phyloP scores from a whole-genome alignment of 352 stramenopile species.

The Phytophthora multivora region DNA sequence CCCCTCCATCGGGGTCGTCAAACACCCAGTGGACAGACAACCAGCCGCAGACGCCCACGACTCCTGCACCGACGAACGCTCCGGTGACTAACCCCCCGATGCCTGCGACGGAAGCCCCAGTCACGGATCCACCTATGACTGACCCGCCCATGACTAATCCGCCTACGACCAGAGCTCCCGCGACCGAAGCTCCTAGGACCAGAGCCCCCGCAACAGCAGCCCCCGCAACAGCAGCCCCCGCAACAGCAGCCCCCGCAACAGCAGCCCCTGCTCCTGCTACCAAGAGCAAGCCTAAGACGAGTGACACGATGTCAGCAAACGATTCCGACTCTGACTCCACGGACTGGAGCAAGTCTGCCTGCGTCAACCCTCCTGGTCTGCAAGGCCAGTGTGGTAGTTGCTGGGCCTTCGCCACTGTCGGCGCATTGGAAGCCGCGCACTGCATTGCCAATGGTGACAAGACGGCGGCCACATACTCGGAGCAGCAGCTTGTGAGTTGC shows the following conservation, averaged over 20 bases:
- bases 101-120: not conserved
- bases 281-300: conserved; percentile 15
- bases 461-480: conserved; percentile 78
- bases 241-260: conserved; percentile 8
- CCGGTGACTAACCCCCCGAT: conserved; percentile 2
- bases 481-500: conserved; percentile 94
- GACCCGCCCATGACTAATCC: not conserved
- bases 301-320: conserved; percentile 7
- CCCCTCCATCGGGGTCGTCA: not conserved
- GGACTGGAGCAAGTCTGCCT: conserved; percentile 51
- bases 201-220: not conserved
- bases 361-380: conserved; percentile 86
- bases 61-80: conserved; percentile 3
- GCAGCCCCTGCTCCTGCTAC: conserved; percentile 23
- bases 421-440: conserved; percentile 90
- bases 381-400: conserved; percentile 97
- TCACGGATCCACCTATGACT: not conserved
- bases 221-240: not conserved
- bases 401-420: conserved; percentile 96
- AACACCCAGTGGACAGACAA: conserved; percentile 14
- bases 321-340: conserved; percentile 35
- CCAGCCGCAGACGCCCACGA: conserved; percentile 3
- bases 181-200: not conserved
- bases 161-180: not conserved
- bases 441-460: conserved; percentile 76